A percentile compares a stretch with the other conserved stretches of the same genome.
These are phyloP conservation scores for Linnemannia schmuckeri DNA, from an alignment of 192 early-diverging fungal genomes.

Conservation along the genomic window DNA sequence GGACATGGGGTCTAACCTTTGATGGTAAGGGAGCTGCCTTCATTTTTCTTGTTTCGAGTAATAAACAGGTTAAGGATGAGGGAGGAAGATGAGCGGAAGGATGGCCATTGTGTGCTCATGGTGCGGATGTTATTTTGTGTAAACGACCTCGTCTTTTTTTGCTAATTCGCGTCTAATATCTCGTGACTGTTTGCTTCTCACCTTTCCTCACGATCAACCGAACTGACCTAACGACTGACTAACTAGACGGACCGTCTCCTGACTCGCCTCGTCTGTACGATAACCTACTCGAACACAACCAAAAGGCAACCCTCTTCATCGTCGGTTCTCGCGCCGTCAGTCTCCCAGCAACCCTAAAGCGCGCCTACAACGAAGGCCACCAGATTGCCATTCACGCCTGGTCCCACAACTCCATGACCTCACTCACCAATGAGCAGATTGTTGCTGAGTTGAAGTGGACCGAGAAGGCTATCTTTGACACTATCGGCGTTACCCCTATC, in stretches of 20 bases:
- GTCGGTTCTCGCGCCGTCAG: slow-evolving; percentile 56
- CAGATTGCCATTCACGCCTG: slow-evolving; percentile 76
- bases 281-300: neutral
- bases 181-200: no score
- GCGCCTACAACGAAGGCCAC: slow-evolving; percentile 65
- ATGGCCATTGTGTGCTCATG: no score
- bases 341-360: slow-evolving; percentile 45
- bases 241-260: slow-evolving; percentile 53
- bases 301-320: slow-evolving; percentile 63
- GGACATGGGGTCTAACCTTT: slow-evolving; percentile 59
- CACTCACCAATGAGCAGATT: slow-evolving; percentile 59
- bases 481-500: slow-evolving; percentile 63
- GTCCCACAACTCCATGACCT: slow-evolving; percentile 67
- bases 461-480: slow-evolving; percentile 63
- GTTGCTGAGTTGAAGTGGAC: slow-evolving; percentile 71
- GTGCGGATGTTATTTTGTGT: no score
- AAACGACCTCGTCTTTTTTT: no score
- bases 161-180: no score
- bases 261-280: slow-evolving; percentile 54
- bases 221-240: neutral
- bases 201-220: no score
- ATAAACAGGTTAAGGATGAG: no score
- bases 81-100: no score
- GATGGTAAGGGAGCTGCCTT: slow-evolving; percentile 48
- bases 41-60: no score